These are phyloP conservation scores for Ananas comosus DNA, from an alignment of 176 grass and related monocot genomes.

Conservation along the genomic window DNA sequence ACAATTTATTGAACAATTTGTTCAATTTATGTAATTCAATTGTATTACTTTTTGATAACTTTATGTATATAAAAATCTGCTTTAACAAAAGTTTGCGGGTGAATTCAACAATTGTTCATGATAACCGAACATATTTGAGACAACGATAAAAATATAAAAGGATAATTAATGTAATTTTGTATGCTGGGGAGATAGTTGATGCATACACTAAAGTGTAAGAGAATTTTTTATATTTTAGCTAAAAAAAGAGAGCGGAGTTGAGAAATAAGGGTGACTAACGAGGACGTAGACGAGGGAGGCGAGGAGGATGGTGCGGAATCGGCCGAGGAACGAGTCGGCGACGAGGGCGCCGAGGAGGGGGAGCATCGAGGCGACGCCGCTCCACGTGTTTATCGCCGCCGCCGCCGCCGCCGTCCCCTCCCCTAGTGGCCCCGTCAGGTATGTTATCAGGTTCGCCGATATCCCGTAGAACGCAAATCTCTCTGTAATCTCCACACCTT, in stretches of 20 bases:
- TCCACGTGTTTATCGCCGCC: constrained; percentile 48
- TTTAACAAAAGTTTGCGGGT: too few species aligned
- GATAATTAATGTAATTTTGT: too few species aligned
- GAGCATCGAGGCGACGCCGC: constrained; percentile 24
- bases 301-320: constrained; percentile 36
- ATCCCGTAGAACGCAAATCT: constrained; percentile 52
- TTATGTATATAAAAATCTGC: too few species aligned
- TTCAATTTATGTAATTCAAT: too few species aligned
- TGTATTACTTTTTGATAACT: too few species aligned
- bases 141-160: too few species aligned
- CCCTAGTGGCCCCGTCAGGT: constrained; percentile 44
- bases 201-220: neutral
- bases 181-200: too few species aligned
- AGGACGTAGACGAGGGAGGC: constrained; percentile 43
- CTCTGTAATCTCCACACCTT: constrained; percentile 40
- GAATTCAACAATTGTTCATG: too few species aligned
- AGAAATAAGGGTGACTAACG: constrained; percentile 2
- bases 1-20: too few species aligned
- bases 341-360: constrained; percentile 54
- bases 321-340: constrained; percentile 52
- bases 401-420: constrained; percentile 52
- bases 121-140: too few species aligned
- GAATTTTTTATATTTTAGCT: neutral
- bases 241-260: neutral
- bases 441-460: constrained; percentile 51